Conservation (phyloP, 768 basidiomycete species). For the Macrolepiota albuminosa region DNA sequence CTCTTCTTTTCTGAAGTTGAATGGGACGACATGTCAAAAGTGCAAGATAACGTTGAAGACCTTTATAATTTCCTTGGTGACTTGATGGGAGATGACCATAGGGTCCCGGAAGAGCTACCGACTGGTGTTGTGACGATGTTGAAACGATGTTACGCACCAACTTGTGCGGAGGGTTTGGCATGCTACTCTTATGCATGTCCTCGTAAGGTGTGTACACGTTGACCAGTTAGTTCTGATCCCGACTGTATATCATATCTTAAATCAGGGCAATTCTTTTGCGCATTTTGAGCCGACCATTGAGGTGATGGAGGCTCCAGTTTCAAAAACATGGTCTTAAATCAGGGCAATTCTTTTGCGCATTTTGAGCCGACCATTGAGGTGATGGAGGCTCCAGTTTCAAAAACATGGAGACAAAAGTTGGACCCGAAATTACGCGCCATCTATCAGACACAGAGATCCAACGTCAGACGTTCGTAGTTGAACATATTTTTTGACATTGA, state of each 20-base stretch:
- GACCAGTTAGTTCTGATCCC: neutral
- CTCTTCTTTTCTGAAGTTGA: constrained; percentile 97
- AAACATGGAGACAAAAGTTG: constrained; percentile 44
- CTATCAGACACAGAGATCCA: constrained; percentile 75
- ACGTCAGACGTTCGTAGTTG: constrained; percentile 59
- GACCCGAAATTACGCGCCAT: constrained; percentile 30
- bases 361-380: constrained; percentile 19
- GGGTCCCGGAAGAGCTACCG: constrained; percentile 62
- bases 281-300: constrained; percentile 20
- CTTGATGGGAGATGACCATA: constrained; percentile 57
- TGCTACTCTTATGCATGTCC: constrained; percentile 88
- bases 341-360: constrained; percentile 28
- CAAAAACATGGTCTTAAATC: constrained; percentile 29
- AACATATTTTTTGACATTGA: neutral
- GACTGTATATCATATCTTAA: neutral
- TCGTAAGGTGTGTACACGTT: constrained; percentile 40
- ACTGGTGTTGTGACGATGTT: constrained; percentile 88
- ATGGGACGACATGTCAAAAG: constrained; percentile 69
- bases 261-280: constrained; percentile 28
- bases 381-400: constrained; percentile 20
- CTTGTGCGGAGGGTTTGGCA: constrained; percentile 71
- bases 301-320: constrained; percentile 17
- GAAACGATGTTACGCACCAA: constrained; percentile 87
- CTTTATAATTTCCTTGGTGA: constrained; percentile 93
- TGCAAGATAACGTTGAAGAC: constrained; percentile 88